phyloP scores from a whole-genome alignment of 2,329 filamentous ascomycete species.

The Penicillium sp. region DNA sequence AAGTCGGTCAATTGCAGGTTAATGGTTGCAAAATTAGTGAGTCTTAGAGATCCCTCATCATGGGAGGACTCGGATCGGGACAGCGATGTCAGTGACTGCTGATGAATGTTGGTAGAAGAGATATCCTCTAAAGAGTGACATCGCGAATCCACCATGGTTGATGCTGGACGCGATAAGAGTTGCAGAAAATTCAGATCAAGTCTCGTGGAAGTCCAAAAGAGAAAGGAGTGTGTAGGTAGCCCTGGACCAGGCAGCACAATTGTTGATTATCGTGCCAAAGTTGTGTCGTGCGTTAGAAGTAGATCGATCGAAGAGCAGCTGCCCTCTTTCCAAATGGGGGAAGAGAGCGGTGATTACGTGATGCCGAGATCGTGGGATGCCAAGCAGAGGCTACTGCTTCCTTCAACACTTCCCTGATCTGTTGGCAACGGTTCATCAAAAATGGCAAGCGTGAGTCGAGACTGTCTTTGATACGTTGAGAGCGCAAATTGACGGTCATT shows the following conservation, averaged over 20 bases:
- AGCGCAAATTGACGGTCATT: constrained; percentile 22
- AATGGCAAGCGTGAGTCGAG: constrained; percentile 37
- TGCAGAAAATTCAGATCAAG: not conserved
- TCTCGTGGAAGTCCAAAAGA: not conserved
- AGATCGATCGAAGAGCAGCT: constrained; percentile 7
- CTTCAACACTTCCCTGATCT: constrained; percentile 3
- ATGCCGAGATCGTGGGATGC: not conserved
- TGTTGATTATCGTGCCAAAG: constrained; percentile 1
- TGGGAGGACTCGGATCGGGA: constrained; percentile 17
- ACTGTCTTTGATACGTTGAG: not conserved
- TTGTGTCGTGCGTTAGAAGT: constrained; percentile 2
- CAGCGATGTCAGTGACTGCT: constrained; percentile 13
- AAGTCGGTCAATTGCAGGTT: constrained; percentile 20
- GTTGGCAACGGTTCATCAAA: constrained; percentile 1
- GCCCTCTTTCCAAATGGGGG: not conserved
- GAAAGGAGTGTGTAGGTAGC: constrained; percentile 23
- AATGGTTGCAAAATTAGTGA: constrained; percentile 21
- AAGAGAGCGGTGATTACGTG: constrained; percentile 12
- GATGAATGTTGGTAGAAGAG: constrained; percentile 16
- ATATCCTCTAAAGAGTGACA: constrained; percentile 31
- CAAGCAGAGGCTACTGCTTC: not conserved
- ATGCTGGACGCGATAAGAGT: constrained; percentile 6
- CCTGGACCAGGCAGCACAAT: constrained; percentile 3
- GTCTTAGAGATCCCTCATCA: constrained; percentile 3
- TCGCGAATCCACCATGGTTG: constrained; percentile 29